phyloP scores from a whole-genome alignment of 345 rosid species.

The Psidium friedrichsthalianum region DNA sequence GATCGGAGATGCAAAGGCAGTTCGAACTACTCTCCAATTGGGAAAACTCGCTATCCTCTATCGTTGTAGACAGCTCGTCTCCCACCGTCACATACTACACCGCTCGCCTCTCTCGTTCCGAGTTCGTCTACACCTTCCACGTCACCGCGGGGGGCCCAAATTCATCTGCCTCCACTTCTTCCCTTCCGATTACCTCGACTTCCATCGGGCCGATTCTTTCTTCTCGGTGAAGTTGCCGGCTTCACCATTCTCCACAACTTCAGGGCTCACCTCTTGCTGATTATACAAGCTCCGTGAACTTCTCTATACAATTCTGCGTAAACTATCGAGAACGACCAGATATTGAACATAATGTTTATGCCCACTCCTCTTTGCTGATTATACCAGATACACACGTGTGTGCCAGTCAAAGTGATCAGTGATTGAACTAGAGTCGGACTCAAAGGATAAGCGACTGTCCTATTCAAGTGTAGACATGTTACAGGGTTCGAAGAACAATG shows the following conservation, averaged over 20 bases:
- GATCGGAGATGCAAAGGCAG: conserved; percentile 1
- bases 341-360: too few relatives aligned
- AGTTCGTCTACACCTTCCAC: conserved; percentile 16
- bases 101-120: conserved; percentile 6
- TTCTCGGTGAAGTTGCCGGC: conserved; percentile 7
- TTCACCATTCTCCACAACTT: conserved; percentile 12
- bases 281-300: not conserved
- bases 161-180: conserved; percentile 20
- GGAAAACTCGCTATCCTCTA: not conserved
- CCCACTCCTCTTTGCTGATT: too few relatives aligned
- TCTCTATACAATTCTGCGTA: too few relatives aligned
- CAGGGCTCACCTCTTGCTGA: conserved; percentile 7
- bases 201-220: not conserved
- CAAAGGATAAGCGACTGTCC: too few relatives aligned
- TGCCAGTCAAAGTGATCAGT: too few relatives aligned
- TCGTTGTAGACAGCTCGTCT: not conserved
- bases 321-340: too few relatives aligned
- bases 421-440: too few relatives aligned
- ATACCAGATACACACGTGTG: too few relatives aligned
- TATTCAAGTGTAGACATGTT: too few relatives aligned
- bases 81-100: conserved; percentile 4
- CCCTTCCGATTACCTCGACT: not conserved
- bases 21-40: conserved; percentile 1
- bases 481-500: too few relatives aligned
- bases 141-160: conserved; percentile 16